These are phyloP conservation scores for Penicillium cosmopolitanum DNA, from an alignment of 495 filamentous ascomycete genomes.

Conservation along the genomic window DNA sequence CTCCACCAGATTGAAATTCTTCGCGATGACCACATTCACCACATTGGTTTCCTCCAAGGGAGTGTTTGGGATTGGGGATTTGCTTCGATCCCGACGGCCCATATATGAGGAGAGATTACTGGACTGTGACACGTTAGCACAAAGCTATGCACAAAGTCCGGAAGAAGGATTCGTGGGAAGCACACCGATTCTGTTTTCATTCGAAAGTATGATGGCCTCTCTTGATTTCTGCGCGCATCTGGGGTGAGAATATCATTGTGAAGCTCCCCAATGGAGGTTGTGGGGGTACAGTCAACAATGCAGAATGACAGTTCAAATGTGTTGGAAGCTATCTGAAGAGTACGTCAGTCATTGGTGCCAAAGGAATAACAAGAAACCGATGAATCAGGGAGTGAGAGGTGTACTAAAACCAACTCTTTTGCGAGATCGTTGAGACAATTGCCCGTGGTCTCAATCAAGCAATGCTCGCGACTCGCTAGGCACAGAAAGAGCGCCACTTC, in stretches of 20 bases:
- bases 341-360: conserved; percentile 9
- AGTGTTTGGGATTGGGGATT: conserved; percentile 16
- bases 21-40: conserved; percentile 80
- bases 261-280: conserved; percentile 81
- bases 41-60: conserved; percentile 52
- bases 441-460: conserved; percentile 75
- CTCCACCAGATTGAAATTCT: conserved; percentile 71
- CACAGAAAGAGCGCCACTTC: conserved; percentile 85
- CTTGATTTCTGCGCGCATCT: conserved; percentile 26
- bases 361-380: background rate
- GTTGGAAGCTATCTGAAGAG: conserved; percentile 61
- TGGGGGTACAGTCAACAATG: conserved; percentile 70
- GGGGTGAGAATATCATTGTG: conserved; percentile 62
- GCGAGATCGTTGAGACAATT: conserved; percentile 64
- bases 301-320: conserved; percentile 71
- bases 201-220: conserved; percentile 21
- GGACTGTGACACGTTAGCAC: conserved; percentile 23
- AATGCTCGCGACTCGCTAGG: conserved; percentile 80
- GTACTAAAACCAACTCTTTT: conserved; percentile 73
- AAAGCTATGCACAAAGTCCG: background rate
- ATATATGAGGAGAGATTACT: conserved; percentile 27
- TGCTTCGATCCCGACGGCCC: conserved; percentile 28
- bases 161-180: background rate
- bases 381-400: background rate
- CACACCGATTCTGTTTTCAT: conserved; percentile 29